These are phyloP conservation scores for Tulasnella sp. DNA, from an alignment of 768 basidiomycete species.

Conservation along the genomic window DNA sequence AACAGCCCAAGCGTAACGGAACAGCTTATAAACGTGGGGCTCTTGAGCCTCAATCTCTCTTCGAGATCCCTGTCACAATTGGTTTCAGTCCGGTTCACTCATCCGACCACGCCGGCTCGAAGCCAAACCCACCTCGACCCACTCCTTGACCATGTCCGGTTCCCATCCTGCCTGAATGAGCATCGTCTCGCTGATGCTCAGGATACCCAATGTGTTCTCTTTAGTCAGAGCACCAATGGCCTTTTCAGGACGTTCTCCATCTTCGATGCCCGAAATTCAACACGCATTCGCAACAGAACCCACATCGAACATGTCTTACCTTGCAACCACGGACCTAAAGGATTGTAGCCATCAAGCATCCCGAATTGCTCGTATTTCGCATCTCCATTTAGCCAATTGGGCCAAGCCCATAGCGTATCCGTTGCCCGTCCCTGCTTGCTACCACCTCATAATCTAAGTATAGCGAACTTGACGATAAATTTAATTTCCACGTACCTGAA, in stretches of 20 bases:
- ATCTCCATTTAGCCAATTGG: not conserved
- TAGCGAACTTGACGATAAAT: not conserved
- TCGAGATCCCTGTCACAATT: not conserved
- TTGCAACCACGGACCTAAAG: not conserved
- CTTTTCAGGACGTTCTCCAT: not conserved
- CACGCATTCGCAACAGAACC: not conserved
- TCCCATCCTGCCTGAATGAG: not conserved
- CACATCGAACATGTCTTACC: not conserved
- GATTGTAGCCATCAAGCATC: not conserved
- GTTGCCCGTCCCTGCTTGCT: not conserved
- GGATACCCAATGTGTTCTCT: not conserved
- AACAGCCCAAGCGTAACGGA: not conserved
- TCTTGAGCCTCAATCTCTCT: not conserved
- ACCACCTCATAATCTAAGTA: not conserved
- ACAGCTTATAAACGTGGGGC: not conserved
- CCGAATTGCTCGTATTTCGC: not conserved
- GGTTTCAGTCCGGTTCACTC: not conserved
- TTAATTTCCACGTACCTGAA: not conserved
- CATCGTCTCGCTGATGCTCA: not conserved
- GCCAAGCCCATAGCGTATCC: not conserved
- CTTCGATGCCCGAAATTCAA: not conserved
- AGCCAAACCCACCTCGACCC: not conserved
- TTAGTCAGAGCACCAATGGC: not conserved
- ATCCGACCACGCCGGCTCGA: not conserved
- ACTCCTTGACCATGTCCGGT: not conserved